phyloP scores from a whole-genome alignment of 805 yeast genomes.

The Naumovozyma castellii region DNA sequence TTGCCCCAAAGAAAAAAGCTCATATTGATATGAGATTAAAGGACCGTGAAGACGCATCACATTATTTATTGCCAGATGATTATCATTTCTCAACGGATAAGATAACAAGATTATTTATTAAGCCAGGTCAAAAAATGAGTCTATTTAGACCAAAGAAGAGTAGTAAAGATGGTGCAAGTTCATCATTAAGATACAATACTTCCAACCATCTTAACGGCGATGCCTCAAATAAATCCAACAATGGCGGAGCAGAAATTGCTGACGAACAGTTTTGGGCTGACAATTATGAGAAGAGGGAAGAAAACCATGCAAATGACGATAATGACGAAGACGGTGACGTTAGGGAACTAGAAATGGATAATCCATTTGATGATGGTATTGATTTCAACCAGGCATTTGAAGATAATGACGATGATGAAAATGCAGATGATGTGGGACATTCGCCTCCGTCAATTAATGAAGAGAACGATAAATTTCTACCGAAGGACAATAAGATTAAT shows the following conservation, averaged over 20 bases:
- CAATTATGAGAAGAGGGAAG: constrained; percentile 40
- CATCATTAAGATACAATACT: background rate
- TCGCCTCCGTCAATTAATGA: constrained; percentile 14
- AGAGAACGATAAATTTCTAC: constrained; percentile 8
- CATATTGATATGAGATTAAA: constrained; percentile 36
- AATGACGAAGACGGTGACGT: constrained; percentile 27
- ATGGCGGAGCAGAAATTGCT: constrained; percentile 31
- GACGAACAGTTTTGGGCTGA: constrained; percentile 71
- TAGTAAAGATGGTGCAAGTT: background rate
- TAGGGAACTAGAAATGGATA: constrained; percentile 19
- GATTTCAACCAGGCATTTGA: constrained; percentile 31
- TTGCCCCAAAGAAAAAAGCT: constrained; percentile 28
- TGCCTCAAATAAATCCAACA: constrained; percentile 5
- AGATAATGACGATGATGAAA: constrained; percentile 26
- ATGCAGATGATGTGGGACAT: constrained; percentile 26
- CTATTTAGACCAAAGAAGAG: constrained; percentile 19
- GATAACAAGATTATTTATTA: constrained; percentile 57
- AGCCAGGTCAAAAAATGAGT: constrained; percentile 45
- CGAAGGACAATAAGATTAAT: constrained; percentile 32
- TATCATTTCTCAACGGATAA: constrained; percentile 59
- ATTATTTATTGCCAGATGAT: constrained; percentile 61
- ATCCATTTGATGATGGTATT: constrained; percentile 32
- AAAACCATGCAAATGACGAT: constrained; percentile 11
- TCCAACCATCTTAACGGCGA: constrained; percentile 1
- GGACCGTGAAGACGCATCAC: constrained; percentile 33